Percentiles rank a stretch among this genome's conserved stretches.
Evolutionary conservation across 2,329 filamentous ascomycete genomes (phyloP).

Genomic region (Cordyceps cateniannulata): DNA sequence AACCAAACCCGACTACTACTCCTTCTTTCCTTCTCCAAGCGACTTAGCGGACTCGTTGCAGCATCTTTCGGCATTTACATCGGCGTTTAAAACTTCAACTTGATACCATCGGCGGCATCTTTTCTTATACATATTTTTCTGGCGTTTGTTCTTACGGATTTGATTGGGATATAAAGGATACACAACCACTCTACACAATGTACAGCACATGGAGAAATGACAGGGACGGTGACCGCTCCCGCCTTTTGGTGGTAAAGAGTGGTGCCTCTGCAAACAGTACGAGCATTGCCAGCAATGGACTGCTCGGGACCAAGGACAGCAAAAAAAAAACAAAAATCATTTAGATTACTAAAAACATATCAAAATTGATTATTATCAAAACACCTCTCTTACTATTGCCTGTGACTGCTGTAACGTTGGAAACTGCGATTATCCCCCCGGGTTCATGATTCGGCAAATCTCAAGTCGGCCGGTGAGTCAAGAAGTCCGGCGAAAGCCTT

Average conservation of each 20-base stretch:
- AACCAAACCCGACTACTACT: background rate
- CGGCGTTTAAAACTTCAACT: background rate
- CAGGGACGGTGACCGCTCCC: background rate
- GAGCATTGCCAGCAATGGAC: background rate
- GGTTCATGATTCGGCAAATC: background rate
- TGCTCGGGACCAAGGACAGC: background rate
- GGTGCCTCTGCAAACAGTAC: background rate
- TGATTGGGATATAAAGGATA: background rate
- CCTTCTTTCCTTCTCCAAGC: conserved; percentile 2
- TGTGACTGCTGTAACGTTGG: background rate
- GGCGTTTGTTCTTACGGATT: background rate
- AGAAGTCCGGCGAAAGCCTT: background rate
- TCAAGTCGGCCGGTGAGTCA: background rate
- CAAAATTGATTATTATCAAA: background rate
- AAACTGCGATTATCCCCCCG: background rate
- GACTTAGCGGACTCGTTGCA: conserved; percentile 1
- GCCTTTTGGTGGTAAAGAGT: background rate
- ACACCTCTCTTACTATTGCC: background rate
- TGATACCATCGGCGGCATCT: background rate
- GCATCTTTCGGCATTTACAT: conserved; percentile 10
- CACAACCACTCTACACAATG: conserved; percentile 8
- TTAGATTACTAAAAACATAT: conserved; percentile 1
- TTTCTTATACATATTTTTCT: background rate
- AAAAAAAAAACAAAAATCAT: background rate
- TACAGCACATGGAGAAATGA: background rate